Base-by-base conservation (phyloP, 2,329 filamentous ascomycete genomes). In the Fusarium sp. region DNA sequence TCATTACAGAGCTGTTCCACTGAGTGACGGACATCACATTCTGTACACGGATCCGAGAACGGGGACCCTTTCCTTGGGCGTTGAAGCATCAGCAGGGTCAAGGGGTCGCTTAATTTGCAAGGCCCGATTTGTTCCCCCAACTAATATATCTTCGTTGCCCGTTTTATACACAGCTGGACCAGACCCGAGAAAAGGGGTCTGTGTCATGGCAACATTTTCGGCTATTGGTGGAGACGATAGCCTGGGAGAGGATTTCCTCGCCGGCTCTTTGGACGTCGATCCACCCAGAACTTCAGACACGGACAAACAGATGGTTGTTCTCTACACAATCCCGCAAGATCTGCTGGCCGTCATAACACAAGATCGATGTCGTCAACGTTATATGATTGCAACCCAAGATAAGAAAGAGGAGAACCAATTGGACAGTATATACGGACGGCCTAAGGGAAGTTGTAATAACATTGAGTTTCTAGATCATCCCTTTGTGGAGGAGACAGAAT, bases 11-110 rank as follows among this genome's bases (percentile, higher is more conserved):
- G 88, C 88, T 3, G 78, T 90, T 14, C 89, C 90, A 5, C 75
- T 92, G 39, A 89, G 87, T 63, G 90, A 92, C 73, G 88, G 89
- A 3, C 79, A 85, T 56, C 88, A 91, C 68, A 81, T 92, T 35
- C 76, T 91, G 7, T 91, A 90, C 73, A 87, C 87, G 8, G 88
- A 91, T 71, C 88, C 88, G 6, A 76, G 76, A 13, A 85, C 82
- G 2, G 84, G 82, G 11, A 76, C 82, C 10, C 81, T 92, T 8
- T 89, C 84, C 62, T 77, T 92, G 17, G 89, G 89, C 5, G 87
- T 82, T 45, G 87, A 91, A 78, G 84, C 86, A 1, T 86, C 87
- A 2, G 78, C 87, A 30, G 86, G 87, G 13, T 73, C 76, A 1
- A 41, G 74, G 25, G 43, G 84, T 82, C 54, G 87, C 81, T 77